Evolutionary conservation across 1,284 basidiomycete genomes (phyloP), one percentile per base, ranked within the genome.

Genomic region (Volvariella surrecta): DNA sequence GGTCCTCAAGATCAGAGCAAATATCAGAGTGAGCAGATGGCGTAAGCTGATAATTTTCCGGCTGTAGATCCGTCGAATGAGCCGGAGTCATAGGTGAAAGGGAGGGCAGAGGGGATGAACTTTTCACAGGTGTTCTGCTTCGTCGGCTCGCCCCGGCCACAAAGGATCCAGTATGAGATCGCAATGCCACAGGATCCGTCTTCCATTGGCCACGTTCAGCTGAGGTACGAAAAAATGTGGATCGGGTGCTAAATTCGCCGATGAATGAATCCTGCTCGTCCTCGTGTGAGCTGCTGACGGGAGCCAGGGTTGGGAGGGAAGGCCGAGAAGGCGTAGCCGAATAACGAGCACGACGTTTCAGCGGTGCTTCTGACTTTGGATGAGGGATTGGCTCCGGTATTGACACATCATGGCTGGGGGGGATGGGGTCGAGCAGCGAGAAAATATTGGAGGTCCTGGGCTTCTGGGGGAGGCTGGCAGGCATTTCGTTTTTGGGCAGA

Each of bases 161-260:
- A n/a, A 35, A 16, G 6, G 34, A 19, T 16, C n/a, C 34, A 8
- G 34, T 35, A 19, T 48, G 44, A 39, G 52, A 49, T 48, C 54
- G 54, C 37, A 52, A 44, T 0, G 62, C 58, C 19, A 66, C 53
- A 1, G 72, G 71, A 47, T 74, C 73, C 38, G 58, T 70, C 49
- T 63, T 59, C 73, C 73, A 76, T 39, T 64, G 63, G 9, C 74
- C 73, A 37, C 73, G 72, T 49, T 76, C 74, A 2, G 70, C 64
- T 37, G 73, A 76, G 13, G 64, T 63, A 31, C 64, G 61, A 50
- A 75, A 76, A 48, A 64, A 73, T 4, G 71, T 74, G 43, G 64
- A 60, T 39, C 65, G 69, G 30, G 51, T 34, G 39, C 48, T 53
- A 37, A 55, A 55, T 8, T 52, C 52, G 4, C 52, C 50, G 32